Evolutionary conservation across 192 early-diverging fungal genomes (phyloP), one percentile per base, ranked within the genome.

Genomic region (Haplosporangium gracile): DNA sequence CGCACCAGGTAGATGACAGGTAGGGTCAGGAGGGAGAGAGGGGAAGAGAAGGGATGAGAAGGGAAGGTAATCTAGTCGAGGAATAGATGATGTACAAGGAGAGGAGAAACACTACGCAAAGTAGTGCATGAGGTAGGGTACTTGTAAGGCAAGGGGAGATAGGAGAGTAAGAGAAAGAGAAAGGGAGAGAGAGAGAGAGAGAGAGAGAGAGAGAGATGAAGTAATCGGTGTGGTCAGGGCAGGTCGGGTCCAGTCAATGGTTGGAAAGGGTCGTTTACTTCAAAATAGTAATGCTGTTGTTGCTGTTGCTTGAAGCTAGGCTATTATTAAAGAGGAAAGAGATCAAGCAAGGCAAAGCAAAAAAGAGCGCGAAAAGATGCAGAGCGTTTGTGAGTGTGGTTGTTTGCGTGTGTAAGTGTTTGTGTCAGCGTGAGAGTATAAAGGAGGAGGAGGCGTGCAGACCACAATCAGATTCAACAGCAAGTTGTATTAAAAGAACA

Each of bases 201-300:
- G 36, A 26, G 45, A 18, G 42, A 26, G 42, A 29, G 71, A 49
- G 42, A 49, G 47, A 73, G 72, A 49, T 42, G 72, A 49, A 43
- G 45, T 29, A 49, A 73, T 47, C 29, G 45, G 15, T 32, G 42
- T 32, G 42, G 42, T 42, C 39, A 49, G 71, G n/a, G 13, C 32
- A 73, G 49, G 49, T 22, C 49, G 11, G 16, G 38, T 38, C 60
- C 75, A 77, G 75, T 77, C 36, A 34, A 77, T 68, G 75, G 75
- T 32, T 68, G 60, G 20, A 32, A 77, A 43, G 75, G 63, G 75
- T 55, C 74, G 55, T 75, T 13, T n/a, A 42, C 38, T 40, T 36
- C 24, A 5, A 18, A 18, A 5, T 1, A 5, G 18, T 43, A 18
- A 4, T 40, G 69, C 69, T 40, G 42, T 11, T 26, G 24, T 34